Conservation (phyloP, 108 stramenopile genomes). For the Conticribra weissflogii region DNA sequence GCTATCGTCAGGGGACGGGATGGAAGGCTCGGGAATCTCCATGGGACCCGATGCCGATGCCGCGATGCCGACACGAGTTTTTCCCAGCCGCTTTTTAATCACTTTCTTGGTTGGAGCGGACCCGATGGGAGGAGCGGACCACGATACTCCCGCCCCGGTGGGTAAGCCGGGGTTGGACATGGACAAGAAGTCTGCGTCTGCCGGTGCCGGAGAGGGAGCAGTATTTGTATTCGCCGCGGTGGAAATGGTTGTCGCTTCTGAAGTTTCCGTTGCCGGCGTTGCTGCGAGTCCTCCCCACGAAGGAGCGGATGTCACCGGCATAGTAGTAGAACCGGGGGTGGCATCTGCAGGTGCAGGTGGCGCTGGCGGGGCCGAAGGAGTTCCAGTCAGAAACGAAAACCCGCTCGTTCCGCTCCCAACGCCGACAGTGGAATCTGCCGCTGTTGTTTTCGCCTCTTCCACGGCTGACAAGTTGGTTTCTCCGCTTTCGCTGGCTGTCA, state of each 20-base stretch:
- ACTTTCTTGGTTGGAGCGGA: conserved; percentile 15
- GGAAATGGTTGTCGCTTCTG: neutral
- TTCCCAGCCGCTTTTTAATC: conserved; percentile 41
- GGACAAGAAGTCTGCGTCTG: conserved; percentile 24
- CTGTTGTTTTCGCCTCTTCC: neutral
- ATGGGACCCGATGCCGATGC: neutral
- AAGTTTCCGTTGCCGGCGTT: neutral
- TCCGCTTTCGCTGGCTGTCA: neutral
- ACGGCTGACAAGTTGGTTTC: neutral
- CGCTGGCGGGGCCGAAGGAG: neutral
- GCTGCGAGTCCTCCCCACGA: neutral
- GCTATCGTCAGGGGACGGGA: neutral
- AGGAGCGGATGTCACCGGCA: neutral
- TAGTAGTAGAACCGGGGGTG: neutral
- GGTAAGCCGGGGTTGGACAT: conserved; percentile 8
- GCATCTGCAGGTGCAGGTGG: neutral
- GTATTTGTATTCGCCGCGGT: neutral
- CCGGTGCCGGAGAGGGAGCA: neutral
- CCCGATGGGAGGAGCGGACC: conserved; percentile 20
- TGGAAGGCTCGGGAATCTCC: neutral
- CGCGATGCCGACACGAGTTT: conserved; percentile 33
- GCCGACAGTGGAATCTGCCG: neutral
- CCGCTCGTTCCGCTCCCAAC: conserved; percentile 7
- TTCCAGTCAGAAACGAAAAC: conserved; percentile 17
- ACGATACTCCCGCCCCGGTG: conserved; percentile 24